Base-by-base conservation (phyloP, 805 yeast genomes). In the Martiniozyma abietophila region DNA sequence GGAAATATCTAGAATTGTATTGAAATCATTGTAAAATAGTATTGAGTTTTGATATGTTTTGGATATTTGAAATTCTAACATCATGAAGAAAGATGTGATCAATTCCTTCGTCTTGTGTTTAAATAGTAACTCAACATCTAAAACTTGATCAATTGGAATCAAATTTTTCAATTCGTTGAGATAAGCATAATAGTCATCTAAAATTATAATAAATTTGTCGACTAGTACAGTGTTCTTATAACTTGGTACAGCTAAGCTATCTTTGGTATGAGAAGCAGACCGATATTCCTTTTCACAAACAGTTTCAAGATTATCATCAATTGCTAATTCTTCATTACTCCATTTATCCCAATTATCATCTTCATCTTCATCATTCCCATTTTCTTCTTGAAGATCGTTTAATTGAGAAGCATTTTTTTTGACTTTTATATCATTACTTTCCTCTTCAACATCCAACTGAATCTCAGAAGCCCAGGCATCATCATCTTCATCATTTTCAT, bases 21-120 rank as follows among this genome's bases (percentile, higher is more conserved):
- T 44, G 34, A 38, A 57, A 35, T 59, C 64, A 35, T 58, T 56
- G 41, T 50, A 51, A 18, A 58, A 56, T 11, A 57, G 34, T 3
- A 56, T 35, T 14, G 38, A 39, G n/a, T 37, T 45, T 3, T 50
- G 42, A 35, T 57, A 55, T 16, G 36, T 42, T 3, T 38, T 35
- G 7, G 29, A 6, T 0, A 41, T 26, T 18, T 46, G 35, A 4
- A 41, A 29, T 19, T 45, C 41, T 7, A 54, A 32, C 25, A 54
- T 45, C 50, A 55, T 51, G 30, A 52, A 56, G 22, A 38, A 46
- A 26, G 51, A 43, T 12, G 39, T 31, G 8, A 52, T 18, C 11
- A 57, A 24, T 28, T 53, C 51, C 28, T 55, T 57, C 17, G 54
- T 35, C 26, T 50, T 49, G 18, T 38, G 34, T 8, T 48, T 42